Evolutionary conservation across 331 rosid species (phyloP).

Genomic region (Saraca asoca): DNA sequence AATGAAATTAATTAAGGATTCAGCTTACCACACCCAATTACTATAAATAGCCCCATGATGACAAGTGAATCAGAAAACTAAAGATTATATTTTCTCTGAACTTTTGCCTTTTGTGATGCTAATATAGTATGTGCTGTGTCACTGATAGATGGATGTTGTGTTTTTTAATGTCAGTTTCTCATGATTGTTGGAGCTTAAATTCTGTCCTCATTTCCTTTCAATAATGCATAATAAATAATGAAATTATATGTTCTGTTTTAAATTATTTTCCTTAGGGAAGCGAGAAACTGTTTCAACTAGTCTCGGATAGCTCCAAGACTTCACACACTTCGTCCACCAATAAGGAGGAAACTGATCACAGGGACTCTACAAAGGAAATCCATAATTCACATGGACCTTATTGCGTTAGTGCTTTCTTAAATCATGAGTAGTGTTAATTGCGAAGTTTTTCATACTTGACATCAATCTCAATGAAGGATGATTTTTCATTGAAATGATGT

Average conservation of each 20-base stretch:
- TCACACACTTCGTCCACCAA: conserved; percentile 17
- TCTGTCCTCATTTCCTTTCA: conserved; percentile 16
- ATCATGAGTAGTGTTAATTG: too few relatives aligned
- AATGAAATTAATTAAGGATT: too few relatives aligned
- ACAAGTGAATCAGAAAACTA: too few relatives aligned
- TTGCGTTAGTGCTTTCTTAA: conserved; percentile 22
- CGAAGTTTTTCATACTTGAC: too few relatives aligned
- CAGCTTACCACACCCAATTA: too few relatives aligned
- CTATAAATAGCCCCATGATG: too few relatives aligned
- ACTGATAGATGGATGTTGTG: conserved; percentile 23
- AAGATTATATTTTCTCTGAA: too few relatives aligned
- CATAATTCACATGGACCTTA: conserved; percentile 33
- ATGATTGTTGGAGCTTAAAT: conserved; percentile 26
- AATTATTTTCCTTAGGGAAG: conserved; percentile 64
- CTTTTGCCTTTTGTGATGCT: too few relatives aligned
- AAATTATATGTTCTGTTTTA: conserved; percentile 1
- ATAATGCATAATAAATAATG: conserved; percentile 8
- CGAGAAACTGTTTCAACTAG: conserved; percentile 73
- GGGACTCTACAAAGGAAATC: conserved; percentile 32
- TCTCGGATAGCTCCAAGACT: conserved; percentile 50
- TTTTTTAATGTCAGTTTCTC: conserved; percentile 13
- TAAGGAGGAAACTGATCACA: conserved; percentile 38
- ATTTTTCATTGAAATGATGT: too few relatives aligned
- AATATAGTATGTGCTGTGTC: neutral
- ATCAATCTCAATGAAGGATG: too few relatives aligned